Evolutionary conservation across 1,284 basidiomycete species (phyloP).

Genomic region (Rhizoctonia solani): DNA sequence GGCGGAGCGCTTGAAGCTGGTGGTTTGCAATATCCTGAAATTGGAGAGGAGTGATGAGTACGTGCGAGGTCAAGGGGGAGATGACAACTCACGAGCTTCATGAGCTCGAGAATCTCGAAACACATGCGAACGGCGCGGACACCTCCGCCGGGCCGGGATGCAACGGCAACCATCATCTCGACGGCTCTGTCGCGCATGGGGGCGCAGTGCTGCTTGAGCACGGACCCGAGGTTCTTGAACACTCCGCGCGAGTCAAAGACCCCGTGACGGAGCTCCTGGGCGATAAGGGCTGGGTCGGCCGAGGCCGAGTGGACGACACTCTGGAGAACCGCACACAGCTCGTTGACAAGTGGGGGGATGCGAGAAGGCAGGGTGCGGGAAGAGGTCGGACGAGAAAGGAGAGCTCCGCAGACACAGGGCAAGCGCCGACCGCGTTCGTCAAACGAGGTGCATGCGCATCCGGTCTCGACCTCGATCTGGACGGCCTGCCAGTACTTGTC

Average conservation of each 20-base stretch:
- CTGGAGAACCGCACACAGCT: constrained; percentile 81
- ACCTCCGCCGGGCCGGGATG: constrained; percentile 55
- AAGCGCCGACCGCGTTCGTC: constrained; percentile 59
- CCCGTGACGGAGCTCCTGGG: constrained; percentile 76
- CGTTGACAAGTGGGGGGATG: constrained; percentile 70
- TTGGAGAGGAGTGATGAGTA: neutral
- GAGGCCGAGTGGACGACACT: constrained; percentile 69
- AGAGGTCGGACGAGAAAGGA: constrained; percentile 48
- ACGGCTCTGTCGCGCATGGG: constrained; percentile 88
- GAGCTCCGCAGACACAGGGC: constrained; percentile 64
- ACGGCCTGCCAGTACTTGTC: constrained; percentile 88
- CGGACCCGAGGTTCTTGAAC: constrained; percentile 76
- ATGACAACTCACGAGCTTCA: constrained; percentile 78
- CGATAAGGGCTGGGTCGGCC: constrained; percentile 63
- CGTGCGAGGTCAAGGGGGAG: constrained; percentile 35
- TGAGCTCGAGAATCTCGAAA: constrained; percentile 90
- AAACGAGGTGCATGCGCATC: constrained; percentile 85
- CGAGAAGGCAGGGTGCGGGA: constrained; percentile 54
- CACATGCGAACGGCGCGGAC: constrained; percentile 70
- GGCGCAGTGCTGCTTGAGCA: constrained; percentile 89
- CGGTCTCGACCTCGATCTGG: constrained; percentile 72
- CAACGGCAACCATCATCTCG: constrained; percentile 78
- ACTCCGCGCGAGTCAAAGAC: constrained; percentile 83
- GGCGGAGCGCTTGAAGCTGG: constrained; percentile 85
- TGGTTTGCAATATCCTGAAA: constrained; percentile 96